Conservation (phyloP, 2,329 filamentous ascomycete genomes). For the Trichothecium sympodiale region DNA sequence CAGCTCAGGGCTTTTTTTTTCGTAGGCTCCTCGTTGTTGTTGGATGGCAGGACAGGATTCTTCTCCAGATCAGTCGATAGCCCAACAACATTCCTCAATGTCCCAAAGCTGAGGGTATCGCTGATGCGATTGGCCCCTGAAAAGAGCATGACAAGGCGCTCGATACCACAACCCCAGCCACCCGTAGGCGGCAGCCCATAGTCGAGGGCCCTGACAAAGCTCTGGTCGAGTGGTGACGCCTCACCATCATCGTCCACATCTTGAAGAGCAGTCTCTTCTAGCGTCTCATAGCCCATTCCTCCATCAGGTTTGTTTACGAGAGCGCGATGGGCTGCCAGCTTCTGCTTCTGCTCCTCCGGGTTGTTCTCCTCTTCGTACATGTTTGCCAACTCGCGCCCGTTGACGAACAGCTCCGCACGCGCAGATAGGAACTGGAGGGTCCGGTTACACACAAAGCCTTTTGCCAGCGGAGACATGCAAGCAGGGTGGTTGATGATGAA, state of each 20-base stretch:
- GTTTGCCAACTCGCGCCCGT: conserved; percentile 76
- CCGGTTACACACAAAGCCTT: conserved; percentile 63
- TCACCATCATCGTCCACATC: conserved; percentile 29
- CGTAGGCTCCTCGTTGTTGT: background rate
- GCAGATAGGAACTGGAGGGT: conserved; percentile 67
- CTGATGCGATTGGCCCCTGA: conserved; percentile 67
- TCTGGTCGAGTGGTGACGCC: conserved; percentile 53
- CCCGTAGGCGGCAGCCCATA: conserved; percentile 91
- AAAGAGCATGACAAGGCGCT: conserved; percentile 86
- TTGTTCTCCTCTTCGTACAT: conserved; percentile 98
- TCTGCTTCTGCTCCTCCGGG: conserved; percentile 72
- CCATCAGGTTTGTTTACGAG: conserved; percentile 23
- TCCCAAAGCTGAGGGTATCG: conserved; percentile 85
- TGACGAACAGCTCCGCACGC: conserved; percentile 75
- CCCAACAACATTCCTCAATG: conserved; percentile 54
- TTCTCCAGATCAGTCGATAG: conserved; percentile 1
- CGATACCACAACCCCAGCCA: conserved; percentile 91
- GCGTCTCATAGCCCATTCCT: conserved; percentile 16
- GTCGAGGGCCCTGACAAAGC: conserved; percentile 74
- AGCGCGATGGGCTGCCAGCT: conserved; percentile 53
- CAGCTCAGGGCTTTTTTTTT: too few relatives aligned
- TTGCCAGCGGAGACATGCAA: conserved; percentile 82
- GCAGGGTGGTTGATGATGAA: conserved; percentile 88
- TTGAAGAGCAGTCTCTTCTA: conserved; percentile 9
- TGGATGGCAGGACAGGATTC: background rate